phyloP scores from a whole-genome alignment of 2,329 filamentous ascomycete species.

The Aureobasidium sp. region DNA sequence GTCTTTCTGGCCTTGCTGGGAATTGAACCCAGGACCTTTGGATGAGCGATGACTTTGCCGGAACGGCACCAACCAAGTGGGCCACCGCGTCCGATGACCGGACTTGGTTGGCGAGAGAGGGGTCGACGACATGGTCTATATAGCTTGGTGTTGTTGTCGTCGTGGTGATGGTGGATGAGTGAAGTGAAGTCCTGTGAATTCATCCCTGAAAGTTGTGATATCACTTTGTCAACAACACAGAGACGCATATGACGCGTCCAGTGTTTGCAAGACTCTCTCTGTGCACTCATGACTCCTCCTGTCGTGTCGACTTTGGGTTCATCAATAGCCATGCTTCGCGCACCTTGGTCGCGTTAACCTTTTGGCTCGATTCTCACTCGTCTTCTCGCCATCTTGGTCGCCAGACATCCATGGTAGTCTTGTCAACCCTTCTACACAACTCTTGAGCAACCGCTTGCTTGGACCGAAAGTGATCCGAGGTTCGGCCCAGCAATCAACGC shows the following conservation, averaged over 20 bases:
- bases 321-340: neutral
- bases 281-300: neutral
- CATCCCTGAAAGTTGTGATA: neutral
- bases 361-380: too few relatives aligned
- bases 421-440: too few relatives aligned
- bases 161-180: neutral
- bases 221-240: neutral
- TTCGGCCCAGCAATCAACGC: too few relatives aligned
- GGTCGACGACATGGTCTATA: neutral
- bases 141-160: neutral
- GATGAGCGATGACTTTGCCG: neutral
- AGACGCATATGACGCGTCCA: neutral
- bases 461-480: too few relatives aligned
- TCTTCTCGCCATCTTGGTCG: too few relatives aligned
- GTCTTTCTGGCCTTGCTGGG: neutral
- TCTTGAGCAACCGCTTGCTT: too few relatives aligned
- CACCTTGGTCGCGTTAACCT: too few relatives aligned
- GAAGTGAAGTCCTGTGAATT: neutral
- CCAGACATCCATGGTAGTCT: too few relatives aligned
- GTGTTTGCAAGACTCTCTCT: neutral
- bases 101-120: neutral
- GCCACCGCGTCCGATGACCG: neutral
- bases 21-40: neutral
- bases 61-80: neutral
- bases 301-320: neutral